Percentiles rank a stretch among this genome's conserved stretches.
Evolutionary conservation across 306 rosid genomes (phyloP).

Genomic region (barrel medic (Medicago truncatula)): MtrunA17r5.0-ANR NC_053044.1:23886001-23886500

Average conservation of each 20-base stretch:
- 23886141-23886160: background rate
- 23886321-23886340: background rate
- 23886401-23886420: background rate
- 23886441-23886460: background rate
- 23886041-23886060: constrained; percentile 21
- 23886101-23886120: background rate
- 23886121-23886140: background rate
- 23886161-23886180: constrained; percentile 21
- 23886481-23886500: background rate
- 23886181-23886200: background rate
- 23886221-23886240: background rate
- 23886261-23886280: background rate
- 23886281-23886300: background rate
- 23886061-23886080: constrained; percentile 8
- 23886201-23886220: background rate
- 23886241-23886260: background rate
- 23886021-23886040: constrained; percentile 12
- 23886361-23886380: background rate
- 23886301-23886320: background rate
- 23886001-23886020: constrained; percentile 8
- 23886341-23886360: background rate
- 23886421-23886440: background rate
- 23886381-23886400: background rate
- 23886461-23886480: background rate
- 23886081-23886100: constrained; percentile 14